These are phyloP conservation scores for Coprinopsis cinerea DNA, from an alignment of 768 basidiomycete species.

Conservation along the genomic window DNA sequence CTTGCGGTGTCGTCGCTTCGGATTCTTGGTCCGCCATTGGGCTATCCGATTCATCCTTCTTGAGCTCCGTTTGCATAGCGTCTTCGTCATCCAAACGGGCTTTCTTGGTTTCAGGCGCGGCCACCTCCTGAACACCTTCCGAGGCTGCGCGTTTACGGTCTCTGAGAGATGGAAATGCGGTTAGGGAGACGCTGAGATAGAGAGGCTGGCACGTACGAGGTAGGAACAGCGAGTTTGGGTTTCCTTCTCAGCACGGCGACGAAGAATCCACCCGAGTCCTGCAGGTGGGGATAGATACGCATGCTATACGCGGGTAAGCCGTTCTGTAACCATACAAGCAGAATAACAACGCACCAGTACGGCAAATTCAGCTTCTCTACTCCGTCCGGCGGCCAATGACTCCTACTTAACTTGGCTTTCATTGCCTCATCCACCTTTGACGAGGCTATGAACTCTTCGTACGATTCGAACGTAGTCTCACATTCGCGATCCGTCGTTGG, in stretches of 20 bases:
- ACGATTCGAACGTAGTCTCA: slow-evolving; percentile 48
- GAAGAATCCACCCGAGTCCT: slow-evolving; percentile 97
- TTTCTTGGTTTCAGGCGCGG: slow-evolving; percentile 44
- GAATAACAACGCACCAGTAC: slow-evolving; percentile 51
- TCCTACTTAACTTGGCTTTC: slow-evolving; percentile 58
- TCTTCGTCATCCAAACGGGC: slow-evolving; percentile 25
- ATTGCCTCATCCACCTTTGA: slow-evolving; percentile 42
- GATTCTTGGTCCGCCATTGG: not conserved
- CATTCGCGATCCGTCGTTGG: slow-evolving; percentile 58
- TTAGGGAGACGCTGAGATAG: not conserved
- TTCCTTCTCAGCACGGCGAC: slow-evolving; percentile 79
- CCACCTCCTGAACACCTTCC: slow-evolving; percentile 24
- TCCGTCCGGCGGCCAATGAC: slow-evolving; percentile 79
- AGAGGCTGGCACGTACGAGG: not conserved
- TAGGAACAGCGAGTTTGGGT: not conserved
- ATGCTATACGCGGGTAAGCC: slow-evolving; percentile 48
- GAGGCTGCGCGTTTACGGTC: slow-evolving; percentile 50
- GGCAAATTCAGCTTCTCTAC: slow-evolving; percentile 54
- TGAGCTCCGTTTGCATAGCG: not conserved
- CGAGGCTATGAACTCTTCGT: slow-evolving; percentile 47
- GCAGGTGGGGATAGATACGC: slow-evolving; percentile 90
- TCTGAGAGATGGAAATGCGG: too few relatives aligned
- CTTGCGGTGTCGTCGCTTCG: slow-evolving; percentile 3
- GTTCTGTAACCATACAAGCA: not conserved
- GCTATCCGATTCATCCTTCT: not conserved